Evolutionary conservation across 306 rosid genomes (phyloP), one percentile per base, ranked within the genome.

Genomic region (Prinsepia uniflora): DNA sequence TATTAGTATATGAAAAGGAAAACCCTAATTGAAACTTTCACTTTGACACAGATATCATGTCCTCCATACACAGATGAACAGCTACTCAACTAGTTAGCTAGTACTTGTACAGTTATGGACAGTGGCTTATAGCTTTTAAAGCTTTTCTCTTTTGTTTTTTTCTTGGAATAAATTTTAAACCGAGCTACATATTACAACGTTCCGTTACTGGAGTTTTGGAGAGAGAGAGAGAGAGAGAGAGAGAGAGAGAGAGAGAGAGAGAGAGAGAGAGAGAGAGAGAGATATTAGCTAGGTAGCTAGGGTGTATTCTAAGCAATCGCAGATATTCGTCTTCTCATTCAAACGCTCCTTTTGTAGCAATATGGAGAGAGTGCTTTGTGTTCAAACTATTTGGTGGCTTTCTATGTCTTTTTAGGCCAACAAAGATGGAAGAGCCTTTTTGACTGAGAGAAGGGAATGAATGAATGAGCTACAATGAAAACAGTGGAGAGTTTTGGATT

Each of bases 391-490:
- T 80, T 84, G 85, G 85, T 91, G 82, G 74, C 88, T 87, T 87
- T 81, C 87, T 61, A 84, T 82, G 96, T 95, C 99, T 91, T 95
- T 95, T 91, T 87, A 91, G 96, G 97, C 96, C 89, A 89, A 84
- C 84, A 82, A 94, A 94, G 98, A 74, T 86, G 73, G 79, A 79
- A 83, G 79, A 80, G 73, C 72, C 97, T 88, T 91, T 91, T 95
- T 95, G 97, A 95, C 99, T 81, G 82, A 30, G 36, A 30, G 36
- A 30, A 30, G 80, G 80, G 78, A 65, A 74, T 66, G 65, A 65
- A 74, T 66, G 65, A 67, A 57, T 67, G 48, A 48, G 79, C 80
- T 30, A 44, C 6, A 78, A 73, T 75, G 76, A 73, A 53, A 76
- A 69, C 79, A 74, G 88, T 78, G 54, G 63, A 59, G 57, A 67